Evolutionary conservation across 2,329 filamentous ascomycete species (phyloP), one percentile per base, ranked within the genome.

Genomic region (Thielaviopsis euricoi): DNA sequence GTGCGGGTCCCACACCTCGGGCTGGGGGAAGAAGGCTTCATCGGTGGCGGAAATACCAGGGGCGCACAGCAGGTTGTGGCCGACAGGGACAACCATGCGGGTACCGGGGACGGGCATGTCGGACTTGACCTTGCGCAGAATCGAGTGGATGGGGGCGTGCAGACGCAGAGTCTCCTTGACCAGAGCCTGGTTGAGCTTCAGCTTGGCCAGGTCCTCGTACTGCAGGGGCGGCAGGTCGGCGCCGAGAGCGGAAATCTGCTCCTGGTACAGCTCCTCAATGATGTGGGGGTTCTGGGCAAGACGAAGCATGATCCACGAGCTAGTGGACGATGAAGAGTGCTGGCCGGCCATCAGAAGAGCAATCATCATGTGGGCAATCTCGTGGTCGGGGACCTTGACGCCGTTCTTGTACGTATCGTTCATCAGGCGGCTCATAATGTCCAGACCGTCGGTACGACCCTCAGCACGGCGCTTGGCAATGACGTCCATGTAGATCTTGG

Each of bases 381-480:
- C 88, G 65, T 85, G 78, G 67, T 95, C 89, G 17, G 89, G 85
- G n/a, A 94, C 77, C 6, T 76, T 76, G 46, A 75, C 82, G 64
- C 88, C 89, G 64, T 91, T 81, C 75, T 94, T 95, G 79, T 95
- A 95, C 23, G 75, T 78, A 65, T 83, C 88, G 64, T 81, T 82
- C 88, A 94, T 93, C 63, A 95, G 74, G 66, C 93, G 89, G 81
- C 86, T 89, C 71, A 95, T 89, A 78, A 95, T 94, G 71, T 95
- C 89, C 54, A 78, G 75, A 61, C 77, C 71, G 58, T 82, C 74
- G 37, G 73, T 72, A 63, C 76, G 68, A 54, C 70, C 71, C 61
- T 68, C 67, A 19, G 71, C 75, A 50, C 86, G 80, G 64, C 89
- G 81, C 66, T 85, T 78, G 67, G 82, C 75, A 69, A 95, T 89